Evolutionary conservation across 2,329 filamentous ascomycete genomes (phyloP), one percentile per base, ranked within the genome.

Genomic region (Pestalotiopsis sp.): DNA sequence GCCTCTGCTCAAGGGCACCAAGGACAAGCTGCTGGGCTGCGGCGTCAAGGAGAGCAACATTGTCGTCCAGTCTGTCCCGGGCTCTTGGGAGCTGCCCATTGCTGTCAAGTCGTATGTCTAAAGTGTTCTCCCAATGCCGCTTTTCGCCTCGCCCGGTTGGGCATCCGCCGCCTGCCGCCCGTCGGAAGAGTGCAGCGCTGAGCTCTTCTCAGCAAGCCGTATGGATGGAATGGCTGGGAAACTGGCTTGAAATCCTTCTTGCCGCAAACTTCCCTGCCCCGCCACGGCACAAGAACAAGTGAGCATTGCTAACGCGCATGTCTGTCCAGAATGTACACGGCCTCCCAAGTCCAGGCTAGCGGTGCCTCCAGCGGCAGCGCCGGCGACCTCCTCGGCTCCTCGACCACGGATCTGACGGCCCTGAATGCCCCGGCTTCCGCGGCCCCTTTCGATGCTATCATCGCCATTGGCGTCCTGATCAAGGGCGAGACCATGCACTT

Each of bases 401-500:
- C 86, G 27, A 87, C 92, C 1, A 86, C 91, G 38, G 92, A 97
- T 80, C 87, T 94, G 39, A 84, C 86, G 36, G 82, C 86, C 14
- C 78, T 83, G 72, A 49, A n/a, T 17, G 64, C 82, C 68, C 75
- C 81, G 62, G 78, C 81, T n/a, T 76, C 84, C 70, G 82, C 87
- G 68, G 82, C 85, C 68, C 89, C 94, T 23, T 98, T 98, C 76
- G 95, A 98, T 78, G 96, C 96, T 71, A 90, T 99, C 72, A 95
- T 99, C 73, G 94, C 96, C 66, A 93, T 99, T 74, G 96, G 96
- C 68, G 95, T 97, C 68, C 89, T 99, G 70, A 98, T 99, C 84
- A 99, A 99, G 85, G 96, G 96, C 80, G 93, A 97, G 82, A 98
- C 96, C 6, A 98, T 98, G 94, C 96, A 99, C 83, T 99, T 99